These are phyloP conservation scores for Globisporangium barbulae DNA, from an alignment of 352 stramenopile genomes.

Conservation along the genomic window DNA sequence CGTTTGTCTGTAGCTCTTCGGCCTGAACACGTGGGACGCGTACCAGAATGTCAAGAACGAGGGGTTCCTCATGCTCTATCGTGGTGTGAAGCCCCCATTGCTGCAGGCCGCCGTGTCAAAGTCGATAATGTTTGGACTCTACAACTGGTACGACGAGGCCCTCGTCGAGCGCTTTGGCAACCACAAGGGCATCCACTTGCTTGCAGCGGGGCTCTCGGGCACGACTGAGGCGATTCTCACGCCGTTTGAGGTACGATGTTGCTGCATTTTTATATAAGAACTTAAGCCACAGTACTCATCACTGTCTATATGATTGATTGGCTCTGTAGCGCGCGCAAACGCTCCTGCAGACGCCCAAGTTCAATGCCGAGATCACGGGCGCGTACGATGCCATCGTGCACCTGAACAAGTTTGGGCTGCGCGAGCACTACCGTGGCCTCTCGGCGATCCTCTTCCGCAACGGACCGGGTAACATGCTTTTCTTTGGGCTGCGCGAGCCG, in stretches of 20 bases:
- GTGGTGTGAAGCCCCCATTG: slow-evolving; percentile 80
- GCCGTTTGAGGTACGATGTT: slow-evolving; percentile 69
- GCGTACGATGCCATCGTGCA: slow-evolving; percentile 78
- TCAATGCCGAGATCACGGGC: slow-evolving; percentile 75
- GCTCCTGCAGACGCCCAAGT: slow-evolving; percentile 84
- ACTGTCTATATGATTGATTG: not conserved
- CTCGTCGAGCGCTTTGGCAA: slow-evolving; percentile 46
- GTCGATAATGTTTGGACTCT: slow-evolving; percentile 89
- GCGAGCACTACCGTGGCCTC: slow-evolving; percentile 81
- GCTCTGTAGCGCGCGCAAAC: slow-evolving; percentile 65
- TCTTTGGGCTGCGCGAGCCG: slow-evolving; percentile 79
- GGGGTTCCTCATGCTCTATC: slow-evolving; percentile 67
- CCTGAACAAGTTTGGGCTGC: slow-evolving; percentile 73
- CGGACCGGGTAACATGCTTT: slow-evolving; percentile 80
- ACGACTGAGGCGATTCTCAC: slow-evolving; percentile 82
- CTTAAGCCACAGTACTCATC: not conserved
- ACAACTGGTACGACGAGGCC: slow-evolving; percentile 81
- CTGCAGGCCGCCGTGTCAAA: slow-evolving; percentile 85
- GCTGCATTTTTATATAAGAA: not conserved
- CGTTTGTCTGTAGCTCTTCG: slow-evolving; percentile 53
- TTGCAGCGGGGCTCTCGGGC: slow-evolving; percentile 65
- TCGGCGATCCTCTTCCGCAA: slow-evolving; percentile 83
- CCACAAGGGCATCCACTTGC: slow-evolving; percentile 37
- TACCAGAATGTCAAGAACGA: slow-evolving; percentile 65
- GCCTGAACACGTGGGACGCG: slow-evolving; percentile 64